Evolutionary conservation across 2,329 filamentous ascomycete species (phyloP).

Genomic region (Clarireedia paspali): DNA sequence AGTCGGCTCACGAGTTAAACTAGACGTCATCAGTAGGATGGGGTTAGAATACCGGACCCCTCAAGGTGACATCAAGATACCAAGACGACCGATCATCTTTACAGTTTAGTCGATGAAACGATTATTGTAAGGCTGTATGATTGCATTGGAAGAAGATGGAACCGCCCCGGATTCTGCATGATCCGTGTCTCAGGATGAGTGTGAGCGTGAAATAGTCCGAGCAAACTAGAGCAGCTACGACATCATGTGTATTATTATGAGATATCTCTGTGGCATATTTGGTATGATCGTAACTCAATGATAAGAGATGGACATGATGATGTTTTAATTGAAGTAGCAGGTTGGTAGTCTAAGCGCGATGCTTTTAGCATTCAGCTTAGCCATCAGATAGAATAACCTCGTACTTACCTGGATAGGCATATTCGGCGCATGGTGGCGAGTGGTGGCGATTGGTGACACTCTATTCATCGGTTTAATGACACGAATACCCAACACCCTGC

Average conservation of each 20-base stretch:
- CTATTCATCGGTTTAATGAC: too few relatives aligned
- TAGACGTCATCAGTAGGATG: background rate
- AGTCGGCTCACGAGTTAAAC: background rate
- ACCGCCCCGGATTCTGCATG: background rate
- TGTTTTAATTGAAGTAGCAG: background rate
- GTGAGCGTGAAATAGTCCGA: background rate
- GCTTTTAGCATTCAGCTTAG: background rate
- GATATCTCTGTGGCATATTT: background rate
- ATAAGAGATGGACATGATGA: background rate
- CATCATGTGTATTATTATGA: background rate
- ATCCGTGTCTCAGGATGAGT: constrained; percentile 7
- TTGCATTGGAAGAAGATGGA: background rate
- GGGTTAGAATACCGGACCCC: background rate
- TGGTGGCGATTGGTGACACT: too few relatives aligned
- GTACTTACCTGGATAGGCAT: too few relatives aligned
- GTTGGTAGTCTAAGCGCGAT: background rate
- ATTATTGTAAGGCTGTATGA: background rate
- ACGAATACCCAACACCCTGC: background rate
- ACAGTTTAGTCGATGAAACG: background rate
- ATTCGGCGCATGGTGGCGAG: too few relatives aligned
- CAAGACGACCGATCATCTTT: background rate
- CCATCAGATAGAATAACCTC: background rate
- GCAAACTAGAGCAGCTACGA: background rate
- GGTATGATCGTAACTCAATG: background rate
- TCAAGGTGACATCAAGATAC: background rate